These are phyloP conservation scores for Castanopsis chinensis DNA, from an alignment of 306 rosid species.

Conservation along the genomic window DNA sequence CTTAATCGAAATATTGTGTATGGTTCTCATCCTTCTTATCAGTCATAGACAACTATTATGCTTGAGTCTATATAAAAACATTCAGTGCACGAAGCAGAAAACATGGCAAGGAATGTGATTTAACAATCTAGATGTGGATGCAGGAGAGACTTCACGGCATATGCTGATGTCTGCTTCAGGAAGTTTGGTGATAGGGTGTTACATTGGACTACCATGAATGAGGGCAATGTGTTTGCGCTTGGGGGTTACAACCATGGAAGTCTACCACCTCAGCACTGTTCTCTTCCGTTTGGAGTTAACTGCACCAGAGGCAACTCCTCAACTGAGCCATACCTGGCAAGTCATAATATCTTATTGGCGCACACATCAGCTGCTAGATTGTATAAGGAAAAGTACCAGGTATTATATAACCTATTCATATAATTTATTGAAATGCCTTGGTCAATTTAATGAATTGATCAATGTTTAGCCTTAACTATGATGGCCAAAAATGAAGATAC, in stretches of 20 bases:
- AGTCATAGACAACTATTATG: background rate
- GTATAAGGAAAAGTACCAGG: constrained; percentile 42
- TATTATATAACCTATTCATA: constrained; percentile 1
- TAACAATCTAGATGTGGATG: background rate
- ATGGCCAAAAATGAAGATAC: background rate
- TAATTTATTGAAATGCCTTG: background rate
- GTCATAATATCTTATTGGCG: constrained; percentile 42
- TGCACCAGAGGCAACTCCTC: constrained; percentile 51
- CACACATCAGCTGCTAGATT: constrained; percentile 37
- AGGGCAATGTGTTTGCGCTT: constrained; percentile 17
- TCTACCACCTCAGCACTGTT: constrained; percentile 36
- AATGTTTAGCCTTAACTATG: background rate
- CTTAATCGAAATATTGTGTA: constrained; percentile 50
- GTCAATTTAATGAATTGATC: background rate
- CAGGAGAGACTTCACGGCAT: constrained; percentile 45
- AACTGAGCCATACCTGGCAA: constrained; percentile 48
- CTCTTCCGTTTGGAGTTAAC: constrained; percentile 5
- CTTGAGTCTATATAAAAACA: background rate
- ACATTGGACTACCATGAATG: constrained; percentile 52
- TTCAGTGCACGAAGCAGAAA: background rate
- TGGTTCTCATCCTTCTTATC: constrained; percentile 14
- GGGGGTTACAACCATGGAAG: constrained; percentile 25
- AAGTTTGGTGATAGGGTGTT: constrained; percentile 54
- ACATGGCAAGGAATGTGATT: background rate
- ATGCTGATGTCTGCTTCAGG: constrained; percentile 45